Base-by-base conservation (phyloP, 2,329 filamentous ascomycete genomes). In the Diplodia seriata region DNA sequence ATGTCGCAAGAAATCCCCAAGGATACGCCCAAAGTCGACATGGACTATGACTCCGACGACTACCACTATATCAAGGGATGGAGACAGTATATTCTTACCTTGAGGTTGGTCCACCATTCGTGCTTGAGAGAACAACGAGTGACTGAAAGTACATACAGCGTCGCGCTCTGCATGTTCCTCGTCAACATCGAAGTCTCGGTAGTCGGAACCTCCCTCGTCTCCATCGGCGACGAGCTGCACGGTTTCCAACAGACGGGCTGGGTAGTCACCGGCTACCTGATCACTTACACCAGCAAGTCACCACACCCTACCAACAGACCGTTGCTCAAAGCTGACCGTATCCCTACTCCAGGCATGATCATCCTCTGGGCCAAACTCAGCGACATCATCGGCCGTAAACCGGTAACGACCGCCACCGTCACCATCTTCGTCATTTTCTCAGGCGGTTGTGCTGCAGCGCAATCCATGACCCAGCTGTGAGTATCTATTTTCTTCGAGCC, bases 131-230 rank as follows among this genome's bases (percentile, higher is more conserved):
- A 26, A 26, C 23, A 26, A 26, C 23, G 23, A 26, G 23, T 26
- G 23, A 3, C 23, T 26, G 23, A 26, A 26, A 26, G 23, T 26
- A 26, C 23, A 26, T 26, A 7, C 31, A 66, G 70, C 40, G 73
- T 77, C 33, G 70, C 74, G 20, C 62, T 76, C 57, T 72, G 74
- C 63, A 68, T 74, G 9, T 79, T 76, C 47, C 71, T 79, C 15
- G 73, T 74, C 18, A 77, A 76, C 55, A 38, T 79, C 23, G 75
- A 79, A 67, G 71, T 75, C n/a, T 74, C 76, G 4, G 75, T 79
- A 31, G 76, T 79, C 12, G 75, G 72, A 56, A 78, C 77, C 5
- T 73, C 77, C 6, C 71, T 79, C 0, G 73, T 77, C 8, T 68
- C 71, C 20, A 79, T 79, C 53, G 73, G 73, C 2, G 72, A 78